Conservation (phyloP, 257 asterid species). For the Dorcoceras hygrometricum region DNA sequence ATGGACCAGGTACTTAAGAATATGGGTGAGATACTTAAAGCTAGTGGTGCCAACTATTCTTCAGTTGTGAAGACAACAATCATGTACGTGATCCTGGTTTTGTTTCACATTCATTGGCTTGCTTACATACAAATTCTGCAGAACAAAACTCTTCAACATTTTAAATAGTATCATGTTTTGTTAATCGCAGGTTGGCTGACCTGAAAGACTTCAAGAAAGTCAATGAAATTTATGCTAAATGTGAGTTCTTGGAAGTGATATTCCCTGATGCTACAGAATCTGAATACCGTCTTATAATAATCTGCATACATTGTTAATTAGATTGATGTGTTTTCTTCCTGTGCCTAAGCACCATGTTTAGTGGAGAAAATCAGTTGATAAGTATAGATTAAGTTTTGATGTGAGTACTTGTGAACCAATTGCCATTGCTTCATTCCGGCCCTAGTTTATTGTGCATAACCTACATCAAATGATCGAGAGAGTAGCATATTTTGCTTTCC, state of each 20-base stretch:
- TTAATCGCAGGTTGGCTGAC: slow-evolving; percentile 83
- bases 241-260: slow-evolving; percentile 47
- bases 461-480: background rate
- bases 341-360: background rate
- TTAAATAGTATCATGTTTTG: slow-evolving; percentile 18
- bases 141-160: background rate
- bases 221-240: slow-evolving; percentile 89
- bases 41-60: slow-evolving; percentile 78
- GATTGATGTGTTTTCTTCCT: background rate
- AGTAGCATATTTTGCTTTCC: background rate
- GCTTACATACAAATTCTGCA: background rate
- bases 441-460: slow-evolving; percentile 4
- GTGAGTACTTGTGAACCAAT: background rate
- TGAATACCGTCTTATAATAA: background rate
- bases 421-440: background rate
- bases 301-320: background rate
- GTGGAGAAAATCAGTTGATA: background rate
- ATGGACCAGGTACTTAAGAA: slow-evolving; percentile 75
- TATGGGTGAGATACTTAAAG: slow-evolving; percentile 97
- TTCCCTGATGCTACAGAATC: slow-evolving; percentile 10
- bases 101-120: slow-evolving; percentile 1
- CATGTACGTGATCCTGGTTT: slow-evolving; percentile 49
- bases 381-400: background rate
- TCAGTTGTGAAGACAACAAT: slow-evolving; percentile 98
- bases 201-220: slow-evolving; percentile 91